A percentile compares a stretch with the other conserved stretches of the same genome.
Evolutionary conservation across 208 protist genomes (phyloP).

Genomic region (Crithidia bombi): DNA sequence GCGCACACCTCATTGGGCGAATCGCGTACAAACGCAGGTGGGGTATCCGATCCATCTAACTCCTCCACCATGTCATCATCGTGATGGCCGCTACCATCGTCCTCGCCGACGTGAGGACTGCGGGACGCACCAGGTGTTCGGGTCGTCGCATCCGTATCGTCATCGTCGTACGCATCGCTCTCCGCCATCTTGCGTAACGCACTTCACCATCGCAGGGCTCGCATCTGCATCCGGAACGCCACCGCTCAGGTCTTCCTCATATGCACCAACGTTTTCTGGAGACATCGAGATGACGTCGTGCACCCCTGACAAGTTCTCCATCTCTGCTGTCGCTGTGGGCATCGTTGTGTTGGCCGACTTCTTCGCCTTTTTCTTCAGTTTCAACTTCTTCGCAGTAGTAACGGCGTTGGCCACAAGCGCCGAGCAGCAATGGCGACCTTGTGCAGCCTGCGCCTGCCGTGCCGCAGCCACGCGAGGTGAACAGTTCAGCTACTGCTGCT

Average conservation of each 20-base stretch:
- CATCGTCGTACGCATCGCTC: not conserved
- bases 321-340: not conserved
- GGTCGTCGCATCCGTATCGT: not conserved
- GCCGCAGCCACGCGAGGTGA: conserved; percentile 7
- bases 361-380: not conserved
- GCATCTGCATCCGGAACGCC: no score
- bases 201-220: not conserved
- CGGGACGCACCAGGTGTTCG: not conserved
- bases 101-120: conserved; percentile 1
- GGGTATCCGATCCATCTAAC: not conserved
- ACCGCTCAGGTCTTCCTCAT: not conserved
- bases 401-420: not conserved
- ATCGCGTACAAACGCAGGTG: not conserved
- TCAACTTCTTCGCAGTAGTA: not conserved
- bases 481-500: not conserved
- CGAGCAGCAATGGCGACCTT: conserved; percentile 17
- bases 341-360: not conserved
- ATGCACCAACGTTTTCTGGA: not conserved
- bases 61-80: not conserved
- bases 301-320: not conserved
- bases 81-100: not conserved
- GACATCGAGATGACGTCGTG: not conserved
- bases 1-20: not conserved
- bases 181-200: not conserved
- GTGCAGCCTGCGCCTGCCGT: conserved; percentile 9